phyloP scores from a whole-genome alignment of 2,329 filamentous ascomycete species.

The Thelonectria olida region DNA sequence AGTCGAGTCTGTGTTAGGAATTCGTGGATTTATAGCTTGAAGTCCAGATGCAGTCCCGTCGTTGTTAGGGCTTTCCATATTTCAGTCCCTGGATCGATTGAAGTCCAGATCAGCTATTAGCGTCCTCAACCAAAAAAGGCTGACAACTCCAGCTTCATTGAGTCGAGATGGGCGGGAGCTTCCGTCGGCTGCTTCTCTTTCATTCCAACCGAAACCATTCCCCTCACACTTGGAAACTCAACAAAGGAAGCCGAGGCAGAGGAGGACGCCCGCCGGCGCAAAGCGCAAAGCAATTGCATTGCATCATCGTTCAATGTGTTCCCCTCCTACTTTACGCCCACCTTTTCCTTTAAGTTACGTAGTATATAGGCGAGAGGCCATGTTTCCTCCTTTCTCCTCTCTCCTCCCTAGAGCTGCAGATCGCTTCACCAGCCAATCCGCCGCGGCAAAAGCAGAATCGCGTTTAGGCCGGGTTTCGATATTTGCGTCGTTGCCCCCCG shows the following conservation, averaged over 20 bases:
- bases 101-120: background rate
- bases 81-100: background rate
- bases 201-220: conserved; percentile 11
- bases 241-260: background rate
- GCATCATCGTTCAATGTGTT: no score
- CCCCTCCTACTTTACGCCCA: no score
- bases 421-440: background rate
- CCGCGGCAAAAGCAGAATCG: no score
- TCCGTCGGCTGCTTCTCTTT: conserved; percentile 10
- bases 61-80: no score
- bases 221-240: background rate
- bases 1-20: background rate
- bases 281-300: no score
- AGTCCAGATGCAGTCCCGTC: background rate
- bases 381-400: background rate
- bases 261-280: background rate
- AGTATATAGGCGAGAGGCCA: no score
- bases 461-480: no score
- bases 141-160: background rate
- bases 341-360: background rate
- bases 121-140: no score
- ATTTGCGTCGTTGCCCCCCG: no score
- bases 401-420: background rate
- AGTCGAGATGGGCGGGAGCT: conserved; percentile 13
- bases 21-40: background rate